phyloP scores from a whole-genome alignment of 2,329 filamentous ascomycete genomes.

The Venturia effusa region DNA sequence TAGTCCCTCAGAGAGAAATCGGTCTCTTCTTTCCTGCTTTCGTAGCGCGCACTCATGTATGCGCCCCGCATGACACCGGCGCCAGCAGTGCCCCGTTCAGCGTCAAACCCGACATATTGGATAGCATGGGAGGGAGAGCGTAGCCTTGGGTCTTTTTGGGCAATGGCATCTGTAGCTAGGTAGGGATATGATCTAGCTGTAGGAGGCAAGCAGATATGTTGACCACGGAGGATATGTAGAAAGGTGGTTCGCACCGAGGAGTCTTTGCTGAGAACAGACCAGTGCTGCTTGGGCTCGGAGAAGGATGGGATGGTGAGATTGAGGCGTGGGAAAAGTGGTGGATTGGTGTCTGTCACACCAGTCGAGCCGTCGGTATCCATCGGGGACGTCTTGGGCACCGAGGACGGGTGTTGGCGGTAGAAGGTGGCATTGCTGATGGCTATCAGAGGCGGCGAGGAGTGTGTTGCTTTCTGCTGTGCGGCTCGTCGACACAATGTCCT shows the following conservation, averaged over 20 bases:
- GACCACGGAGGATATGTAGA: slow-evolving; percentile 65
- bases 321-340: slow-evolving; percentile 61
- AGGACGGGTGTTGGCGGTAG: slow-evolving; percentile 59
- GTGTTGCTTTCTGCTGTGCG: neutral
- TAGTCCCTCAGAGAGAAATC: slow-evolving; percentile 81
- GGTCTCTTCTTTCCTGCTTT: slow-evolving; percentile 73
- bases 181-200: slow-evolving; percentile 68
- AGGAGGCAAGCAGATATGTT: slow-evolving; percentile 65
- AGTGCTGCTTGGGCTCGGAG: slow-evolving; percentile 46
- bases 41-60: slow-evolving; percentile 83
- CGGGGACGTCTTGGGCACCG: slow-evolving; percentile 12
- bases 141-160: slow-evolving; percentile 39
- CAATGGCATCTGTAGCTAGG: slow-evolving; percentile 53
- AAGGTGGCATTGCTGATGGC: slow-evolving; percentile 71
- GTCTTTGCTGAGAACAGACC: slow-evolving; percentile 76
- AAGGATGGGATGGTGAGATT: slow-evolving; percentile 58
- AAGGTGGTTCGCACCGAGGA: slow-evolving; percentile 73
- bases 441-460: slow-evolving; percentile 30
- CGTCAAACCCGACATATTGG: slow-evolving; percentile 83
- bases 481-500: slow-evolving; percentile 2
- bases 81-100: slow-evolving; percentile 47
- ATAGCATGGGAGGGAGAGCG: slow-evolving; percentile 58
- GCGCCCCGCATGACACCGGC: slow-evolving; percentile 55
- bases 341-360: slow-evolving; percentile 43
- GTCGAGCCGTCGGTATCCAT: slow-evolving; percentile 24